Conservation (phyloP, 2,329 filamentous ascomycete species). For the Neopestalotiopsis sp. region DNA sequence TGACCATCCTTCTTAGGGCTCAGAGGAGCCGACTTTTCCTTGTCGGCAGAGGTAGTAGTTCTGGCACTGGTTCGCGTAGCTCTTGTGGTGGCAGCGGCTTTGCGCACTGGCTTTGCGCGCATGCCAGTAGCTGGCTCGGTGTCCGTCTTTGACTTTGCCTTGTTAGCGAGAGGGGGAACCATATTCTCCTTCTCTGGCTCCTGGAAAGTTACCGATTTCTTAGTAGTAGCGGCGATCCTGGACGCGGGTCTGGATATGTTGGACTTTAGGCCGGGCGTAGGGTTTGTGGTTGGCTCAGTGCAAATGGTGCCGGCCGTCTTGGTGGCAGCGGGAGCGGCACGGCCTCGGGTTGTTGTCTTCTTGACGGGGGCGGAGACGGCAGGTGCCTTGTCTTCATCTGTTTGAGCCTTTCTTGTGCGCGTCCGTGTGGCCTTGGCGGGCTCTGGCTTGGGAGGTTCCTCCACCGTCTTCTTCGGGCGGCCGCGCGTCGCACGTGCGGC, state of each 20-base stretch:
- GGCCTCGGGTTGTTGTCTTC: conserved; percentile 40
- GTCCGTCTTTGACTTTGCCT: conserved; percentile 36
- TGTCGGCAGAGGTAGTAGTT: conserved; percentile 38
- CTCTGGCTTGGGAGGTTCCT: conserved; percentile 34
- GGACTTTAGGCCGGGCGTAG: conserved; percentile 45
- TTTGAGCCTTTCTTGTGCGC: conserved; percentile 37
- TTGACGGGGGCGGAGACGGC: conserved; percentile 38
- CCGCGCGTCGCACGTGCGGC: conserved; percentile 47
- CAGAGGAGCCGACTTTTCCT: conserved; percentile 55
- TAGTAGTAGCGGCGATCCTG: conserved; percentile 35
- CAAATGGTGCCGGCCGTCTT: conserved; percentile 43
- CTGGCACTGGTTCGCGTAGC: conserved; percentile 42
- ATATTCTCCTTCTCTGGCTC: conserved; percentile 71
- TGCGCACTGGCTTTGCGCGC: conserved; percentile 55
- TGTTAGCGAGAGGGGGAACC: conserved; percentile 42
- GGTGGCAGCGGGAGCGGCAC: conserved; percentile 41
- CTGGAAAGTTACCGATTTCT: conserved; percentile 69
- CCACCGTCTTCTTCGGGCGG: conserved; percentile 47
- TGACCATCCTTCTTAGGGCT: conserved; percentile 71
- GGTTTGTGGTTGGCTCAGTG: conserved; percentile 38
- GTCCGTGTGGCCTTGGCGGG: conserved; percentile 34
- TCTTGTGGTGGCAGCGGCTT: conserved; percentile 42
- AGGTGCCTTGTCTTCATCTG: conserved; percentile 31
- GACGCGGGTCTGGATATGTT: conserved; percentile 40
- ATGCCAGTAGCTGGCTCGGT: conserved; percentile 43